These are phyloP conservation scores for Incumbomyces lentus DNA, from an alignment of 2,329 filamentous ascomycete genomes.

Conservation along the genomic window DNA sequence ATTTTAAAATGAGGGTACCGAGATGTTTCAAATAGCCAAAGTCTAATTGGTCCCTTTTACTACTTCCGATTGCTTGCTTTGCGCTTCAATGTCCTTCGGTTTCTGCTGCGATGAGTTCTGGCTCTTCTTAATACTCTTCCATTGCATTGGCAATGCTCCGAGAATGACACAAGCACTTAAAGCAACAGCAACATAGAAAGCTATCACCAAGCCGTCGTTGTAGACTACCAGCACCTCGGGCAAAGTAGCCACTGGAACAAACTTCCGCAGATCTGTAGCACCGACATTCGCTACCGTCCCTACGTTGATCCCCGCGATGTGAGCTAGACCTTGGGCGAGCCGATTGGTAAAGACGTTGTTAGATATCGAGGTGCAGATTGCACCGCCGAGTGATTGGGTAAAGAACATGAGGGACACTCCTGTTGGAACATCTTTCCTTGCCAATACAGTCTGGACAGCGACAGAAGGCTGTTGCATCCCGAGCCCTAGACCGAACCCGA, in stretches of 20 bases:
- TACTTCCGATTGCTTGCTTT: background rate
- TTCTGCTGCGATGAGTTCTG: background rate
- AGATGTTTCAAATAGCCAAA: no score
- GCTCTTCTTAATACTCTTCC: slow-evolving; percentile 23
- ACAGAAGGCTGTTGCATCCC: slow-evolving; percentile 17
- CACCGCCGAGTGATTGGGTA: slow-evolving; percentile 15
- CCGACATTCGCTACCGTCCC: no score
- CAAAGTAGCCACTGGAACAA: no score
- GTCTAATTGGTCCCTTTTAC: background rate
- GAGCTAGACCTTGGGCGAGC: slow-evolving; percentile 9
- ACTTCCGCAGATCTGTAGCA: no score
- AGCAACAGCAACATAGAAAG: slow-evolving; percentile 20
- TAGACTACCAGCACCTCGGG: no score
- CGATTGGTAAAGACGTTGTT: slow-evolving; percentile 21
- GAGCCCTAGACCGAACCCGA: slow-evolving; percentile 18
- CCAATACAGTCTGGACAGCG: slow-evolving; percentile 19
- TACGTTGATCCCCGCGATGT: background rate
- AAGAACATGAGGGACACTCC: slow-evolving; percentile 21
- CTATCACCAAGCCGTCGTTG: background rate
- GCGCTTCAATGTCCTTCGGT: background rate
- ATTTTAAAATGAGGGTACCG: no score
- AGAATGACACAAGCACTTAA: slow-evolving; percentile 17
- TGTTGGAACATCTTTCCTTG: slow-evolving; percentile 22
- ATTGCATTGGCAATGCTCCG: slow-evolving; percentile 21
- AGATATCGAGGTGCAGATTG: slow-evolving; percentile 19